These are phyloP conservation scores for Boletus patriciae DNA, from an alignment of 768 basidiomycete genomes.

Conservation along the genomic window DNA sequence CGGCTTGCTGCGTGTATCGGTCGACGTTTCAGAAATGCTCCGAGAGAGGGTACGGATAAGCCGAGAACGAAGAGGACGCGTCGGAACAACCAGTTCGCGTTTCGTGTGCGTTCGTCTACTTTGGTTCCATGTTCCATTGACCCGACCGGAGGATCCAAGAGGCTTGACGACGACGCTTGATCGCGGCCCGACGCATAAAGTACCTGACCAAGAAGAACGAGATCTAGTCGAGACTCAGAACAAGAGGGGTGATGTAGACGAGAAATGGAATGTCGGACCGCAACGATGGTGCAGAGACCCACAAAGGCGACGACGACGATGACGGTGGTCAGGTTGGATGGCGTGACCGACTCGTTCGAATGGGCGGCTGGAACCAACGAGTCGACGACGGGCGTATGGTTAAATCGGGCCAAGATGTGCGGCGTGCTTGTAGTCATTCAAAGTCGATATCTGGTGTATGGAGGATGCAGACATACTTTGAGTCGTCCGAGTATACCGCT, in stretches of 20 bases:
- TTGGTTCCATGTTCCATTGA: slow-evolving; percentile 22
- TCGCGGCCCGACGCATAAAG: slow-evolving; percentile 13
- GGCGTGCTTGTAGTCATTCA: background rate
- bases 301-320: background rate
- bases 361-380: slow-evolving; percentile 9
- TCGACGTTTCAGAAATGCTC: slow-evolving; percentile 10
- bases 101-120: slow-evolving; percentile 8
- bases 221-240: slow-evolving; percentile 11
- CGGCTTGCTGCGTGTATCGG: background rate
- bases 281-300: slow-evolving; percentile 1
- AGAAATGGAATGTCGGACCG: slow-evolving; percentile 8
- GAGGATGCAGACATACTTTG: slow-evolving; percentile 5
- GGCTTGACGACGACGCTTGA: slow-evolving; percentile 26
- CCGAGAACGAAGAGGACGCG: slow-evolving; percentile 15
- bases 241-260: background rate
- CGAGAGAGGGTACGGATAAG: slow-evolving; percentile 18
- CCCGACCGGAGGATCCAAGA: slow-evolving; percentile 25
- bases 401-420: background rate
- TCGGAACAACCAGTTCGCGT: slow-evolving; percentile 13
- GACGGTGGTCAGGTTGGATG: slow-evolving; percentile 1
- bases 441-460: background rate
- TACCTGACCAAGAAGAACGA: slow-evolving; percentile 16
- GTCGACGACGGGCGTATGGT: slow-evolving; percentile 11
- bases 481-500: background rate
- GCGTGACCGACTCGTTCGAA: background rate